Evolutionary conservation across 306 rosid species (phyloP).

Genomic region (Malus orientalis): DNA sequence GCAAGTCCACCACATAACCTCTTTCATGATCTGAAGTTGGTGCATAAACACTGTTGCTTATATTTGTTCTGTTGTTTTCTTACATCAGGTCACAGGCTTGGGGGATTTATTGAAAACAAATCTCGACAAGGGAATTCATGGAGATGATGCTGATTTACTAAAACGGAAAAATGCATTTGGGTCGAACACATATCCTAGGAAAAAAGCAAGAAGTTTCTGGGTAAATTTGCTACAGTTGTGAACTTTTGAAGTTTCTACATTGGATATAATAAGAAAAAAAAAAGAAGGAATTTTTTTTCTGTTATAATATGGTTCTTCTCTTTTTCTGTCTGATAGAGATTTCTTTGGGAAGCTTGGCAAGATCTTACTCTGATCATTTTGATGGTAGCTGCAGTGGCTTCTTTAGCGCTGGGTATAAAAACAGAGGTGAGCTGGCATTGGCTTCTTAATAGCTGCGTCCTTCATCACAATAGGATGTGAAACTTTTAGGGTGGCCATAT

Average conservation of each 20-base stretch:
- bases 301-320: not conserved
- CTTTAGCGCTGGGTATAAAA: conserved; percentile 89
- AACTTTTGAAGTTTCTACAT: conserved; percentile 1
- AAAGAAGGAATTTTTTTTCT: not conserved
- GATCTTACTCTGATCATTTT: conserved; percentile 89
- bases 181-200: conserved; percentile 74
- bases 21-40: not conserved
- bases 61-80: conserved; percentile 11
- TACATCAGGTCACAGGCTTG: conserved; percentile 56
- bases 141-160: conserved; percentile 63
- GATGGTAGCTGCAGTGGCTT: conserved; percentile 91
- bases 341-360: conserved; percentile 98
- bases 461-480: not conserved
- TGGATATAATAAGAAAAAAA: not conserved
- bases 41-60: not conserved
- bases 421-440: conserved; percentile 60
- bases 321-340: conserved; percentile 50
- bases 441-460: not conserved
- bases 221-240: conserved; percentile 25
- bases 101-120: conserved; percentile 54
- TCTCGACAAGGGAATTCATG: conserved; percentile 73
- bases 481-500: no score
- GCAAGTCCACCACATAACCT: conserved; percentile 29
- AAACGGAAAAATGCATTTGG: conserved; percentile 66
- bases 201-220: conserved; percentile 78